phyloP scores from a whole-genome alignment of 2,329 filamentous ascomycete species.

The Xylaria sp. region DNA sequence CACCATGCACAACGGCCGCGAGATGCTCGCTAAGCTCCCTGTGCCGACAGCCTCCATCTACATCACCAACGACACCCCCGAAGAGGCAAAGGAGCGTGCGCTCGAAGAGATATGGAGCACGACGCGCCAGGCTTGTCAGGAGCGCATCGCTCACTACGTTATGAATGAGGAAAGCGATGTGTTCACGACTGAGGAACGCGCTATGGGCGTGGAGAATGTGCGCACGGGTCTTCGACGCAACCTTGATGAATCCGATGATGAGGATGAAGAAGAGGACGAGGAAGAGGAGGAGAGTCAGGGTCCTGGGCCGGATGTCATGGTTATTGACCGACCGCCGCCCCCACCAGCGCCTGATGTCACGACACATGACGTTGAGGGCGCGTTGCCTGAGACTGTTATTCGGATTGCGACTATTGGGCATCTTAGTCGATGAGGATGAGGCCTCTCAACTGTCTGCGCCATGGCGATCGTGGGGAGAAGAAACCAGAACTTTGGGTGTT shows the following conservation, averaged over 20 bases:
- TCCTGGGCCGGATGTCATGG: constrained; percentile 29
- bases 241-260: constrained; percentile 50
- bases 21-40: constrained; percentile 30
- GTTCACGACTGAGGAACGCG: constrained; percentile 67
- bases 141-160: constrained; percentile 36
- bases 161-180: constrained; percentile 52
- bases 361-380: constrained; percentile 26
- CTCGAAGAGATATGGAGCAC: constrained; percentile 37
- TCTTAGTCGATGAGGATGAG: neutral
- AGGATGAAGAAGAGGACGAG: constrained; percentile 47
- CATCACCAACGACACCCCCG: constrained; percentile 2
- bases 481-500: no score
- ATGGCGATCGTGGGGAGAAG: neutral
- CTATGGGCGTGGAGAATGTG: constrained; percentile 61
- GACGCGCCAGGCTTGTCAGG: constrained; percentile 30
- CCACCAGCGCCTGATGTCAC: constrained; percentile 27
- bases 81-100: constrained; percentile 36
- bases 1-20: constrained; percentile 60
- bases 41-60: neutral
- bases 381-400: constrained; percentile 26
- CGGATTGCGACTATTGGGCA: constrained; percentile 18
- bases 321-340: constrained; percentile 29
- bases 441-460: neutral
- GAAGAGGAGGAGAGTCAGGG: constrained; percentile 31
- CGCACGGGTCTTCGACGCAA: constrained; percentile 62